Percentiles rank a stretch among this genome's conserved stretches.
phyloP scores from a whole-genome alignment of 176 grass and related monocot species.

The Musa beccarii region DNA sequence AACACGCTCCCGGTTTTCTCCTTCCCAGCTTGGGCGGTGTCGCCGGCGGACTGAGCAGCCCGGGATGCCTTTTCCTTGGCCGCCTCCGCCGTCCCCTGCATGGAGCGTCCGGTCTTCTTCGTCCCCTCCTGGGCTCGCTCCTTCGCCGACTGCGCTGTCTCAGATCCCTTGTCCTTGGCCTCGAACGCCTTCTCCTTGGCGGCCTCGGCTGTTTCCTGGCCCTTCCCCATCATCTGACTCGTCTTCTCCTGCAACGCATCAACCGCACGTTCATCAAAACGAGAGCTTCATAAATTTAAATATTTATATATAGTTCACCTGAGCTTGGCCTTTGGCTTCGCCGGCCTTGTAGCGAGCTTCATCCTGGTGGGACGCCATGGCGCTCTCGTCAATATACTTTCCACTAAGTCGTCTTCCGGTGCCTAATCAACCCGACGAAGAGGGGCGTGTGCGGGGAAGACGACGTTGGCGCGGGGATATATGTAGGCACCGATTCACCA shows the following conservation, averaged over 20 bases:
- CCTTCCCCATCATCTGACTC: constrained; percentile 27
- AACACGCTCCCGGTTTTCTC: constrained; percentile 26
- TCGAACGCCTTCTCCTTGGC: constrained; percentile 42
- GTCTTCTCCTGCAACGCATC: constrained; percentile 41
- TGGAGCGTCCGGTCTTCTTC: constrained; percentile 35
- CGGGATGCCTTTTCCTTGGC: constrained; percentile 2
- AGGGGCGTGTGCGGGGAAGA: not conserved
- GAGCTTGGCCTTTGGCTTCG: constrained; percentile 53
- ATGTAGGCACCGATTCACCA: not conserved
- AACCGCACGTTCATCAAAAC: not conserved
- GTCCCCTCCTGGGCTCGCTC: constrained; percentile 29
- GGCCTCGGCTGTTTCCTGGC: constrained; percentile 23
- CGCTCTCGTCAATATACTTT: not conserved
- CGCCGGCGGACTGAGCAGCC: not conserved
- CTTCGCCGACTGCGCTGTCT: constrained; percentile 27
- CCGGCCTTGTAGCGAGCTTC: constrained; percentile 40
- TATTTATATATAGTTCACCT: constrained; percentile 21
- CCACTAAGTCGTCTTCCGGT: too few species aligned
- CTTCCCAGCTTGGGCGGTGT: constrained; percentile 7
- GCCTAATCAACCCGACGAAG: not conserved
- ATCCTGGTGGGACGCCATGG: constrained; percentile 56
- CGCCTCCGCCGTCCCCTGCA: not conserved
- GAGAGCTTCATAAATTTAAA: not conserved
- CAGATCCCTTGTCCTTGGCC: constrained; percentile 24
- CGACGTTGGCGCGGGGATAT: not conserved